phyloP scores from a whole-genome alignment of 2,329 filamentous ascomycete species.

The Botrytis byssoidea region DNA sequence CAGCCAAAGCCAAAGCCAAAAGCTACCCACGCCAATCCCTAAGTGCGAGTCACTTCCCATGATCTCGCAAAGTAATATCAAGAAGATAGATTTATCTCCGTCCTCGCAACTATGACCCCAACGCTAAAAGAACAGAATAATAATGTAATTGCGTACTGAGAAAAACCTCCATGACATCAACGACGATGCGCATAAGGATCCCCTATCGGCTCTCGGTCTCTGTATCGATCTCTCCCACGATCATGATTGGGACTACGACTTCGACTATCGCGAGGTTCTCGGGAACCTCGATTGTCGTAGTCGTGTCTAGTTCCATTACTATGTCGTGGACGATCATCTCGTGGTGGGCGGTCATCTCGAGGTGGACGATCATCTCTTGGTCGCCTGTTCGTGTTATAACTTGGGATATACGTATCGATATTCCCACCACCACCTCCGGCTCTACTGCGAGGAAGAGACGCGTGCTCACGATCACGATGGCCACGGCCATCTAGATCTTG shows the following conservation, averaged over 20 bases:
- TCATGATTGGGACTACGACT: conserved; percentile 44
- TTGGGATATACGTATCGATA: conserved; percentile 52
- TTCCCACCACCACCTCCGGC: conserved; percentile 29
- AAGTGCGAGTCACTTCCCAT: neutral
- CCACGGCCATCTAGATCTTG: conserved; percentile 38
- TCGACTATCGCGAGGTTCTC: conserved; percentile 39
- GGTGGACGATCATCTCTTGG: conserved; percentile 34
- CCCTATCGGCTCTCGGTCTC: conserved; percentile 41
- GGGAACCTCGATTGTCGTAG: conserved; percentile 43
- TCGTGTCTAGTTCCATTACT: conserved; percentile 43
- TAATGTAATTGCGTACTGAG: neutral
- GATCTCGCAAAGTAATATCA: neutral
- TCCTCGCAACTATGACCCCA: neutral
- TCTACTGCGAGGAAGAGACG: conserved; percentile 30
- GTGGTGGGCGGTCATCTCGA: conserved; percentile 43
- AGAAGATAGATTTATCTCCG: neutral
- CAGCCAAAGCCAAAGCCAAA: conserved; percentile 11
- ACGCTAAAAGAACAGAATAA: conserved; percentile 18
- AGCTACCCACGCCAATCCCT: conserved; percentile 6
- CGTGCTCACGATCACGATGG: conserved; percentile 21
- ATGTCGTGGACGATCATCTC: conserved; percentile 39
- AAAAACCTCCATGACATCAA: neutral
- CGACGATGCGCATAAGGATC: conserved; percentile 26
- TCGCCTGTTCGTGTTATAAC: conserved; percentile 44
- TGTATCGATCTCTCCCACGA: conserved; percentile 43